These are phyloP conservation scores for Teratosphaeria viscida DNA, from an alignment of 2,329 filamentous ascomycete species.

Conservation along the genomic window DNA sequence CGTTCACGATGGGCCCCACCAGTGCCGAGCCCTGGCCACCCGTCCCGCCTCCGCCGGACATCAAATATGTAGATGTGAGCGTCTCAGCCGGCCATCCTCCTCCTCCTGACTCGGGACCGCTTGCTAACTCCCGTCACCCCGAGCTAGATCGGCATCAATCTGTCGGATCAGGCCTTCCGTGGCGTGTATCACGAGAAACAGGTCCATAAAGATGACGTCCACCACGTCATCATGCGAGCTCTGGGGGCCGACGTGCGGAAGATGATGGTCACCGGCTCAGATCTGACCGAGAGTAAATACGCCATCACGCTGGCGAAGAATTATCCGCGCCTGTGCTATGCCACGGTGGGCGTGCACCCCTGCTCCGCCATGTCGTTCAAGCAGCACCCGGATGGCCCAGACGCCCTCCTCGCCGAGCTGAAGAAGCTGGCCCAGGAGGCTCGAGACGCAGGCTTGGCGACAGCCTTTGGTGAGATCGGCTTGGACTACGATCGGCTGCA, in stretches of 20 bases:
- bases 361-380: conserved; percentile 77
- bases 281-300: conserved; percentile 64
- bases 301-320: conserved; percentile 63
- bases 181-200: conserved; percentile 75
- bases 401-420: conserved; percentile 48
- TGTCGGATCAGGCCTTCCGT: conserved; percentile 82
- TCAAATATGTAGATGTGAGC: conserved; percentile 38
- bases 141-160: conserved; percentile 75
- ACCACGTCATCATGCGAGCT: conserved; percentile 68
- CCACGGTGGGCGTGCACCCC: conserved; percentile 88
- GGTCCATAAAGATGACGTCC: conserved; percentile 61
- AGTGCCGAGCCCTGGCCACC: conserved; percentile 6
- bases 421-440: conserved; percentile 52
- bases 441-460: conserved; percentile 49
- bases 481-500: conserved; percentile 91
- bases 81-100: conserved; percentile 1
- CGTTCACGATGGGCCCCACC: conserved; percentile 16
- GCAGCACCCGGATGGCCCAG: conserved; percentile 47
- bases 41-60: conserved; percentile 6
- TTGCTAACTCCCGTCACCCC: conserved; percentile 4
- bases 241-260: conserved; percentile 71
- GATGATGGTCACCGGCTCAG: conserved; percentile 87
- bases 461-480: conserved; percentile 87
- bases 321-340: conserved; percentile 71
- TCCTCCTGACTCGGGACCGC: background rate